Evolutionary conservation across 768 basidiomycete species (phyloP).

Genomic region (Tricholoma saponaceum): DNA sequence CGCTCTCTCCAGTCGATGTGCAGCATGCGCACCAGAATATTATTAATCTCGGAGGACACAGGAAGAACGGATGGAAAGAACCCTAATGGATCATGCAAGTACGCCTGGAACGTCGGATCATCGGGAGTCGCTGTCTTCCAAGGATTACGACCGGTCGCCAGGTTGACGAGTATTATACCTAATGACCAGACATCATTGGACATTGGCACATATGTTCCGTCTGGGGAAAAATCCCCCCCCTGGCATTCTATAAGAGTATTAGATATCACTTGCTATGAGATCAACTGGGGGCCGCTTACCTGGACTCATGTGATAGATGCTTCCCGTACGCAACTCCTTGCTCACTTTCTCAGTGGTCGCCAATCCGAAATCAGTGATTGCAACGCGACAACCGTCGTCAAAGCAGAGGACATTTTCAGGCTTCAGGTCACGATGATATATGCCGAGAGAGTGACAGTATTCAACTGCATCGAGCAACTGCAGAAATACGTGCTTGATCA

Average conservation of each 20-base stretch:
- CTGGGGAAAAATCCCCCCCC: slow-evolving; percentile 60
- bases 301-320: slow-evolving; percentile 98
- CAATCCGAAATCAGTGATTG: slow-evolving; percentile 94
- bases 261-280: slow-evolving; percentile 12
- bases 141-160: slow-evolving; percentile 91
- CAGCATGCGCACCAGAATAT: slow-evolving; percentile 70
- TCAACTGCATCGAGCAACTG: slow-evolving; percentile 93
- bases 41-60: slow-evolving; percentile 70
- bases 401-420: slow-evolving; percentile 94
- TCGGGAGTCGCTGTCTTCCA: slow-evolving; percentile 85
- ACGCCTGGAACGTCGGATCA: slow-evolving; percentile 90
- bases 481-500: slow-evolving; percentile 88
- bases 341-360: slow-evolving; percentile 85
- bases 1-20: slow-evolving; percentile 61
- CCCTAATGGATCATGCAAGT: slow-evolving; percentile 65
- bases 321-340: slow-evolving; percentile 91
- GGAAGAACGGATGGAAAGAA: slow-evolving; percentile 88
- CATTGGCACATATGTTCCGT: slow-evolving; percentile 75
- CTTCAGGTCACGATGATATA: slow-evolving; percentile 97
- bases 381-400: slow-evolving; percentile 68
- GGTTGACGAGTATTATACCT: slow-evolving; percentile 93
- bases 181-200: slow-evolving; percentile 96
- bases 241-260: slow-evolving; percentile 70
- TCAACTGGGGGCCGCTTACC: slow-evolving; percentile 34
- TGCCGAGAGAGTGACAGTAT: slow-evolving; percentile 86